Evolutionary conservation across 371 early-diverging fungal genomes (phyloP), one percentile per base, ranked within the genome.

Genomic region (Mortierella sp.): DNA sequence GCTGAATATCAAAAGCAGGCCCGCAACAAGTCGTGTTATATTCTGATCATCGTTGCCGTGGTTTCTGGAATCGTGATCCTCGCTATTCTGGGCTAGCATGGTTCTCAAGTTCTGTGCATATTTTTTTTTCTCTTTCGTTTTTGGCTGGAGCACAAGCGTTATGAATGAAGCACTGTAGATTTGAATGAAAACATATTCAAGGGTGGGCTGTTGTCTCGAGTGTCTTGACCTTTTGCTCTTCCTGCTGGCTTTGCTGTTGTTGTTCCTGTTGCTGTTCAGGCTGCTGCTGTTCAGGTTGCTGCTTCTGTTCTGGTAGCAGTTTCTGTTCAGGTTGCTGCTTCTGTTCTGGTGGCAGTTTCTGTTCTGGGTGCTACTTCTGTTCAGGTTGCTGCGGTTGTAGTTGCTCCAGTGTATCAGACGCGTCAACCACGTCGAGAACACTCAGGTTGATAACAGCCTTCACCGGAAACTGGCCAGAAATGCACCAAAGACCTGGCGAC

Each of bases 1-100:
- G 90, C 86, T 54, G 87, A 88, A 26, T 86, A 94, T 65, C 96
- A 96, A 62, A 89, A 89, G 72, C 86, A 80, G 41, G 87, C 95
- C 7, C 84, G 89, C 58, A 93, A 88, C 79, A 88, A 87, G 41
- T 91, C 92, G 87, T 96, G 95, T 78, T 94, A 90, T 64, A 72
- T 94, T 12, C 60, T 92, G 54, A 70, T 93, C 41, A 85, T 96
- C 55, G 73, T 91, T 10, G 83, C 93, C 16, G 82, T 91, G 2
- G 82, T 94, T 23, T 83, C 81, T 2, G 84, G 80, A 50, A 79
- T 89, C 19, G 55, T 83, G 41, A 50, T 81, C 53, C 59, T 83
- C 19, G 71, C 79, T 3, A n/a, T 60, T 47, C 19, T 51, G 30
- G 3, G n/a, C 52, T 28, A 31, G n/a, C 12, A 27, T 12, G 3